Base-by-base conservation (phyloP, 495 filamentous ascomycete species). In the Melanomma pulvis-pyrius region DNA sequence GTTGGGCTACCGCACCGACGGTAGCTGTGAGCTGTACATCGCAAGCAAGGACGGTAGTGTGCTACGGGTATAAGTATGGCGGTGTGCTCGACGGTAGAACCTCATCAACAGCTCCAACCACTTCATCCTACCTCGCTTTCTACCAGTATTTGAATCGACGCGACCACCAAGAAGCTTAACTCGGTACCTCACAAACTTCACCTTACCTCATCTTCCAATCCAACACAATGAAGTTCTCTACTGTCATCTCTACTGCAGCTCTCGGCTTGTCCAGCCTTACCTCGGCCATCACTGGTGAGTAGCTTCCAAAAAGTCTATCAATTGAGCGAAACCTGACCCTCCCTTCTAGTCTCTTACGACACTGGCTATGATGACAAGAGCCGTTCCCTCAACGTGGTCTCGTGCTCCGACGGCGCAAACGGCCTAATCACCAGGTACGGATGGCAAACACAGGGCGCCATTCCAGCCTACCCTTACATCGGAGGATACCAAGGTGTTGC, bases 401-500 rank as follows among this genome's bases (percentile, higher is more conserved):
- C 83, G 49, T 88, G 86, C 80, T 85, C 82, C 25, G 82, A 87
- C 67, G 86, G 86, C 52, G 29, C 55, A 34, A 86, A 86, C 76
- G 85, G 86, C 34, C 79, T 88, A 60, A 83, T 80, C 57, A 82
- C 80, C 53, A 77, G 56, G 21, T 73, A 80, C 61, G 82, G 81
- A 68, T 79, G 75, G 71, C 78, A 81, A 69, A 75, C 72, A n/a
- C 69, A 75, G n/a, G 66, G 69, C 0, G 28, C 61, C 9, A 53
- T 77, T 24, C 73, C 73, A 0, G 32, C 47, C 25, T 70, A 65
- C 59, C 68, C 68, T 28, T 52, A 68, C 70, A 84, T 92, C 63
- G 89, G 86, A n/a, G 89, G 85, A 56, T 78, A 82, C 0, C 78
- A 80, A 32, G 84, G 83, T 26, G 80, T 92, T 22, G 68, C 73